phyloP scores from a whole-genome alignment of 495 filamentous ascomycete genomes.

The Aspergillus wentii region DNA sequence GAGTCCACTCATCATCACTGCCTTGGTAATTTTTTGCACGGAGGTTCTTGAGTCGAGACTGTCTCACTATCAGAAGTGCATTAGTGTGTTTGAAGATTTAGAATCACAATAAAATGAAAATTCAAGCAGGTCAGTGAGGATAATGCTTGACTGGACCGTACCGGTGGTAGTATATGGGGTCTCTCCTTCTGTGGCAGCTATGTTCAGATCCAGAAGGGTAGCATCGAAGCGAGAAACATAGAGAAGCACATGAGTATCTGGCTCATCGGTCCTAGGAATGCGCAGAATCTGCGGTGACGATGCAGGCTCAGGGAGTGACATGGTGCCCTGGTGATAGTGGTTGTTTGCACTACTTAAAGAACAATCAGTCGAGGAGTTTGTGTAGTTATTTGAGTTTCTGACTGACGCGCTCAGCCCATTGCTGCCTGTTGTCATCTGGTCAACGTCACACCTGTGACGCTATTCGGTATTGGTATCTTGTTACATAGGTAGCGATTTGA shows the following conservation, averaged over 20 bases:
- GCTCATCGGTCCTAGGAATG: slow-evolving; percentile 50
- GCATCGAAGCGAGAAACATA: slow-evolving; percentile 45
- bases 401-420: too few relatives aligned
- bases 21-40: slow-evolving; percentile 51
- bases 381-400: too few relatives aligned
- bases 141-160: too few relatives aligned
- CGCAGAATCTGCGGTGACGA: slow-evolving; percentile 40
- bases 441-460: too few relatives aligned
- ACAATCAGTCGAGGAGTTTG: too few relatives aligned
- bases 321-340: too few relatives aligned
- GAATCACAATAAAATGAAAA: too few relatives aligned
- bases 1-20: slow-evolving; percentile 52
- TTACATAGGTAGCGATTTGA: too few relatives aligned
- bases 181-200: slow-evolving; percentile 66
- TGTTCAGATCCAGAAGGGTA: slow-evolving; percentile 51
- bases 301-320: slow-evolving; percentile 5
- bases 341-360: too few relatives aligned
- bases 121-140: too few relatives aligned
- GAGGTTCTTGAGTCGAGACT: slow-evolving; percentile 36
- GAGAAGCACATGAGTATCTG: slow-evolving; percentile 51
- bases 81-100: slow-evolving; percentile 11
- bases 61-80: slow-evolving; percentile 37
- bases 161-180: slow-evolving; percentile 52
- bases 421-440: too few relatives aligned
- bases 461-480: too few relatives aligned